A percentile compares a stretch with the other conserved stretches of the same genome.
phyloP scores from a whole-genome alignment of 2,329 filamentous ascomycete genomes.

The Bipolaris oryzae region DNA sequence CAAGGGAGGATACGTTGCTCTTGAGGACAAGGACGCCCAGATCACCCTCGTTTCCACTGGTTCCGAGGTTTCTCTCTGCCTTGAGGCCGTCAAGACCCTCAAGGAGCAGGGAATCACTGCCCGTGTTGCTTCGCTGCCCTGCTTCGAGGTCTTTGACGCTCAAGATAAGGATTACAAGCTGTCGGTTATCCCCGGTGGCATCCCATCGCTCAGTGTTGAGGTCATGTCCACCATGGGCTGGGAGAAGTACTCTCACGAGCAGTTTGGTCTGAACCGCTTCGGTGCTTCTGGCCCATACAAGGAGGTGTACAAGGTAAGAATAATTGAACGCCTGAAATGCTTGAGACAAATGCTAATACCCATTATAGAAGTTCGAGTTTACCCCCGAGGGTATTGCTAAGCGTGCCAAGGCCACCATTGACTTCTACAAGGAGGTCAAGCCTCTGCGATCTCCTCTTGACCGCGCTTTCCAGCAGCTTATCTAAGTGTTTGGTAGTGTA shows the following conservation, averaged over 20 bases:
- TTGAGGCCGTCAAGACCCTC: slow-evolving; percentile 91
- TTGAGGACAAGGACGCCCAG: slow-evolving; percentile 82
- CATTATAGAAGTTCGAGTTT: slow-evolving; percentile 94
- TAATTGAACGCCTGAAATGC: not conserved
- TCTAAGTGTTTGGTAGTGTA: slow-evolving; percentile 62
- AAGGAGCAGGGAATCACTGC: slow-evolving; percentile 85
- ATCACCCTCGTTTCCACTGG: slow-evolving; percentile 93
- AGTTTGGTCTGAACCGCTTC: slow-evolving; percentile 99
- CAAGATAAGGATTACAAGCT: slow-evolving; percentile 96
- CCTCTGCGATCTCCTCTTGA: slow-evolving; percentile 89
- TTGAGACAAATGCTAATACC: slow-evolving; percentile 45
- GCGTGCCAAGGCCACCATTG: slow-evolving; percentile 86
- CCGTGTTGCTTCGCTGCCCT: slow-evolving; percentile 93
- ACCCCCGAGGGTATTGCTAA: slow-evolving; percentile 96
- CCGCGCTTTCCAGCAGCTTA: slow-evolving; percentile 96
- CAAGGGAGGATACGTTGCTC: slow-evolving; percentile 94
- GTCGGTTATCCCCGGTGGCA: slow-evolving; percentile 88
- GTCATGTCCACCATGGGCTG: slow-evolving; percentile 97
- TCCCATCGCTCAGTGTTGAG: slow-evolving; percentile 91
- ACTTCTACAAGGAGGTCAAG: slow-evolving; percentile 98
- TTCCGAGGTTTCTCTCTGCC: slow-evolving; percentile 91
- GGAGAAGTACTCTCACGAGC: slow-evolving; percentile 99
- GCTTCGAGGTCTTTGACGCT: slow-evolving; percentile 94
- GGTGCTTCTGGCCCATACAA: slow-evolving; percentile 97
- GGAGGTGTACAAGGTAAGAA: slow-evolving; percentile 84